phyloP scores from a whole-genome alignment of 495 filamentous ascomycete species.

The Polyplosphaeria fusca region DNA sequence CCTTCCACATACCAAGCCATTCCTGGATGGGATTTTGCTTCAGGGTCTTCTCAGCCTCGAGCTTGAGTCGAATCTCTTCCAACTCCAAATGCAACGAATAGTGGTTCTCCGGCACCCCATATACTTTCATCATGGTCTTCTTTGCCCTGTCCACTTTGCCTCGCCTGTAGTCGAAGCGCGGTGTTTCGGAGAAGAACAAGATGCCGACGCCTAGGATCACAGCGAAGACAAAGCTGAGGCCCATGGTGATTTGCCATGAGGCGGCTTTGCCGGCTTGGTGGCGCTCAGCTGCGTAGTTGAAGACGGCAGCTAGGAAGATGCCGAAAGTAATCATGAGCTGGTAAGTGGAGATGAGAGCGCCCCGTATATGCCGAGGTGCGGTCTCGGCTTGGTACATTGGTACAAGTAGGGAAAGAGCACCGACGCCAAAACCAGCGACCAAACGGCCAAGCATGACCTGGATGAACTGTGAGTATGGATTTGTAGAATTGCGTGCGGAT shows the following conservation, averaged over 20 bases:
- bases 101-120: constrained; percentile 64
- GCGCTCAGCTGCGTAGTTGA: constrained; percentile 71
- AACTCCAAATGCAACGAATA: constrained; percentile 66
- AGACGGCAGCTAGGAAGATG: constrained; percentile 76
- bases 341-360: constrained; percentile 49
- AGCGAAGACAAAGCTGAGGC: constrained; percentile 72
- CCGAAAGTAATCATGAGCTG: constrained; percentile 85
- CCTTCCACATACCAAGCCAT: constrained; percentile 30
- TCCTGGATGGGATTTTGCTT: constrained; percentile 15
- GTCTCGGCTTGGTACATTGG: constrained; percentile 73
- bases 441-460: constrained; percentile 55
- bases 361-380: constrained; percentile 9
- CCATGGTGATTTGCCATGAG: constrained; percentile 80
- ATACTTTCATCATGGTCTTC: constrained; percentile 66
- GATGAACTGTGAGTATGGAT: background rate
- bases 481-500: background rate
- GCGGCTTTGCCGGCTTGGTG: constrained; percentile 49
- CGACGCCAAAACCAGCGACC: constrained; percentile 78
- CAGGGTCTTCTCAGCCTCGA: constrained; percentile 18
- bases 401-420: constrained; percentile 68
- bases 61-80: constrained; percentile 50
- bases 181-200: constrained; percentile 38
- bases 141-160: constrained; percentile 52
- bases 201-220: constrained; percentile 64
- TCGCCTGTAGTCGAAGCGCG: constrained; percentile 39